These are phyloP conservation scores for Verticillium isaacii DNA, from an alignment of 2,329 filamentous ascomycete genomes.

Conservation along the genomic window DNA sequence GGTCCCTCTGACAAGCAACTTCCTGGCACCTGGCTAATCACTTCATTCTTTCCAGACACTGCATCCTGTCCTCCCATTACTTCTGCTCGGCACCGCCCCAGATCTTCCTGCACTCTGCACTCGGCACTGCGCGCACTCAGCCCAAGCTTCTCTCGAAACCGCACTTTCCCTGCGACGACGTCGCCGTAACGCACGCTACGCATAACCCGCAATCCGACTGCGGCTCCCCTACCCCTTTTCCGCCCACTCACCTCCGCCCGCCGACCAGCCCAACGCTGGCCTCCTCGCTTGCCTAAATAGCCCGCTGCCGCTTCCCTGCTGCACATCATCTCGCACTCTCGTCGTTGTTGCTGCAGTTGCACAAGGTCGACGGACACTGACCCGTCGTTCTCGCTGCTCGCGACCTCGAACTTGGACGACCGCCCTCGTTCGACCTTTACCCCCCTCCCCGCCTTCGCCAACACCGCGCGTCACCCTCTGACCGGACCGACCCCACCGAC, in stretches of 20 bases:
- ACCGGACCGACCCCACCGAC: background rate
- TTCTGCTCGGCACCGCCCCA: background rate
- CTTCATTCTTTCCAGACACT: background rate
- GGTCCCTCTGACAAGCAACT: background rate
- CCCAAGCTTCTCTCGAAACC: background rate
- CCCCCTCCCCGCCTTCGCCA: background rate
- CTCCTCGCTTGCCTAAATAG: background rate
- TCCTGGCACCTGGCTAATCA: background rate
- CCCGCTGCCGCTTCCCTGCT: background rate
- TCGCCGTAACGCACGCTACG: background rate
- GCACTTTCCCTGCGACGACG: background rate
- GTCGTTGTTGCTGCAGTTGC: background rate
- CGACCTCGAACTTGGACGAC: background rate
- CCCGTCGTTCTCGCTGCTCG: background rate
- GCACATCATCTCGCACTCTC: background rate
- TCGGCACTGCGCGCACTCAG: background rate
- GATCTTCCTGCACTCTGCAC: background rate
- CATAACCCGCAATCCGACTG: background rate
- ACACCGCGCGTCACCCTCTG: background rate
- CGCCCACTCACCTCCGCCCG: background rate
- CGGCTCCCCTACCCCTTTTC: background rate
- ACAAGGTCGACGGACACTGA: background rate
- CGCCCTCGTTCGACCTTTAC: background rate
- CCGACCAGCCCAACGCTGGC: background rate
- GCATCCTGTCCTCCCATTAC: background rate